Evolutionary conservation across 208 protist species (phyloP), one percentile per base, ranked within the genome.

Genomic region (Acanthamoeba polyphaga): DNA sequence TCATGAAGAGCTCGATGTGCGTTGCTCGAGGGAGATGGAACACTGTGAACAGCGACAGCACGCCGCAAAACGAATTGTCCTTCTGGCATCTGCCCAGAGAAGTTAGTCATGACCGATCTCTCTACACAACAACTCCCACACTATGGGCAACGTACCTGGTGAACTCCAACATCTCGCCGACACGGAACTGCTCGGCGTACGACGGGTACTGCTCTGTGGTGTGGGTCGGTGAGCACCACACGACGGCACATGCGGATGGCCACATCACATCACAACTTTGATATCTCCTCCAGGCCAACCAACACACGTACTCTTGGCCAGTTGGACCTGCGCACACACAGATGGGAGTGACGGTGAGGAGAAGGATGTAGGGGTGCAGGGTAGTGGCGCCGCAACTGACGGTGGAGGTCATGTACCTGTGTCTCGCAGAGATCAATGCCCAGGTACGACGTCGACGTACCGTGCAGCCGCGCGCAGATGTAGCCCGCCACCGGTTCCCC

Each of bases 121-220:
- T 22, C 62, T 68, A n/a, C n/a, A n/a, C n/a, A n/a, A n/a, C n/a
- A 0, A 13, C 27, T 22, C 62, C 8, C 62, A 74, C 32, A 3
- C 24, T 38, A 10, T 9, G n/a, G 17, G 22, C 27, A 66, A 76
- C 9, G 43, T 85, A 85, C 76, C 80, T 58, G 24, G 80, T 88
- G 80, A 92, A 92, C 87, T 92, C 87, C 60, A 92, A 74, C 87
- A 92, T 92, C 87, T 92, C 87, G 8, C 64, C 87, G 34, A 92
- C 87, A 5, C 46, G 53, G 64, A 92, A 92, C 62, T 74, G 64
- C 62, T 92, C 62, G 32, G 87, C 87, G 34, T 58, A 92, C 6
- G 29, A 6, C 6, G 87, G 87, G 38, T 76, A 74, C 62, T 92
- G 62, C 43, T 92, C 87, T 92, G 43, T 49, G 43, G 43, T 49